Base-by-base conservation (phyloP, 2,329 filamentous ascomycete species). In the Neonectria coccinea region DNA sequence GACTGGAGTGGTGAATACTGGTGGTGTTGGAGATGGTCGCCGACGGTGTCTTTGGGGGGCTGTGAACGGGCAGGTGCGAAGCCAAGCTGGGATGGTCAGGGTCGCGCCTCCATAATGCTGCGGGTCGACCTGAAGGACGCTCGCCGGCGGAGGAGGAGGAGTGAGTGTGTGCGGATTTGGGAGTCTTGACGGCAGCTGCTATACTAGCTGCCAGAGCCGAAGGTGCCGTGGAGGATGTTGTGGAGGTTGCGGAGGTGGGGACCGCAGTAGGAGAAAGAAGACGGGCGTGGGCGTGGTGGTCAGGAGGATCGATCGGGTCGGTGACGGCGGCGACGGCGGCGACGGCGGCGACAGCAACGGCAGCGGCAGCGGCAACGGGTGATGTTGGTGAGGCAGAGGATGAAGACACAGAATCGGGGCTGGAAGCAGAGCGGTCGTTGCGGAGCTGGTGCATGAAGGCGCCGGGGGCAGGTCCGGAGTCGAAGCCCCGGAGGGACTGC, bases 381-480 rank as follows among this genome's bases (percentile, higher is more conserved):
- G 57, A 51, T n/a, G 50, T 57, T 50, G 67, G 29, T 16, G 68
- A 64, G 18, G 67, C 42, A 22, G 65, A 53, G 62, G 68, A 53
- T 63, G 68, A 57, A 55, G 72, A 66, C 61, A 56, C 54, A 69
- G 72, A 61, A 57, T 67, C 67, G 67, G 62, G 56, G 67, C 62
- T 70, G 50, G 72, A 67, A 51, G 58, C 58, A 62, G 64, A 64
- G 53, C 64, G 56, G 56, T 66, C 61, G 62, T 56, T 62, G 56
- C 60, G 56, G 63, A 66, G 65, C 63, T 74, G 70, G 67, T 73
- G 76, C 76, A 78, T 78, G 67, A 76, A 78, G 69, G 66, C 74
- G 73, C 71, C 70, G 69, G 67, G 67, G 66, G 65, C 63, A 58
- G 66, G 55, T 61, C 69, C 70, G 70, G 67, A 73, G 68, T 73